phyloP scores from a whole-genome alignment of 139 green algal species.

The Chlorella sp. region DNA sequence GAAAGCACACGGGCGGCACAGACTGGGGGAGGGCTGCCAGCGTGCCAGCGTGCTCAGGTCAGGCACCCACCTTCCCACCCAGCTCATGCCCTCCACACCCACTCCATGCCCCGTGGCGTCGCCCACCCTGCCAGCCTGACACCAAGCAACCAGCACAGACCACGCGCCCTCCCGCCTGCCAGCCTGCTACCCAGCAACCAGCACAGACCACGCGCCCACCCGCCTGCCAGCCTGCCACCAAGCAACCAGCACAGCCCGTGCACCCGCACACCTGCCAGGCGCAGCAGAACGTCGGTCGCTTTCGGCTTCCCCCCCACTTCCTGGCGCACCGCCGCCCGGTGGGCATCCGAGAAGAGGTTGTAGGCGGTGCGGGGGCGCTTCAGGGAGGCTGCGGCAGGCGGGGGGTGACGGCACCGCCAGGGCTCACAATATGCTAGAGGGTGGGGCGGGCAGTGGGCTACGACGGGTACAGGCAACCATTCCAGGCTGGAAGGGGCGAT shows the following conservation, averaged over 20 bases:
- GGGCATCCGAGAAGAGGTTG: slow-evolving; percentile 25
- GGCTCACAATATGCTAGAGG: not conserved
- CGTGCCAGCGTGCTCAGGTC: not conserved
- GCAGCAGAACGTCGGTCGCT: not conserved
- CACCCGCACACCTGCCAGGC: not conserved
- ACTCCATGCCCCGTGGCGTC: not conserved
- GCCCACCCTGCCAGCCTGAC: not conserved
- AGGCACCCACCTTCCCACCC: not conserved
- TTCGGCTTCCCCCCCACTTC: not conserved
- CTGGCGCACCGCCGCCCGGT: too few relatives aligned
- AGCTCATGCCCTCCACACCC: not conserved
- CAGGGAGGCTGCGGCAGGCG: not conserved
- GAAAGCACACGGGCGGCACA: not conserved
- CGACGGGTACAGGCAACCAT: not conserved
- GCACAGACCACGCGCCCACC: too few relatives aligned
- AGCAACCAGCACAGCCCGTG: not conserved
- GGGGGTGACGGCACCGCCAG: too few relatives aligned
- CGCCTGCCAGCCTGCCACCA: not conserved
- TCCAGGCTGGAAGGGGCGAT: not conserved
- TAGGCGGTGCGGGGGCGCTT: slow-evolving; percentile 36
- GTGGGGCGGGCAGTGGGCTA: too few relatives aligned
- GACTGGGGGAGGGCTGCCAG: not conserved
- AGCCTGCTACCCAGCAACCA: too few relatives aligned
- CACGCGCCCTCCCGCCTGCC: too few relatives aligned
- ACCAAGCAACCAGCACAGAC: too few relatives aligned